These are phyloP conservation scores for Phylloporus sp. DNA, from an alignment of 768 basidiomycete genomes.

Conservation along the genomic window DNA sequence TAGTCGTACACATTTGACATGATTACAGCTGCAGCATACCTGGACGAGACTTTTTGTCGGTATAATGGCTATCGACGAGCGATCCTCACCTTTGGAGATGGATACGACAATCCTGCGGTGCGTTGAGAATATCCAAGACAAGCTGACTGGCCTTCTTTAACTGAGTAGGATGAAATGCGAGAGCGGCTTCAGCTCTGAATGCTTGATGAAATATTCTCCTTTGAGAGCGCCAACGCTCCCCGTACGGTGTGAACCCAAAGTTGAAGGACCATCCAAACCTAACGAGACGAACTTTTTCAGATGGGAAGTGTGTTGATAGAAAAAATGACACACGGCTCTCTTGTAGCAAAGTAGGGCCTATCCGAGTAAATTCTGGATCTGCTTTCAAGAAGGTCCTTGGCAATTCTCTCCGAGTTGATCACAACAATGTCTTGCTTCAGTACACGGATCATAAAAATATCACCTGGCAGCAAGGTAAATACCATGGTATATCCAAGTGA, in stretches of 20 bases:
- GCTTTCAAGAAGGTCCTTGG: background rate
- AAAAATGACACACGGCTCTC: background rate
- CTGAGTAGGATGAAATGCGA: constrained; percentile 16
- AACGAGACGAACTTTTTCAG: background rate
- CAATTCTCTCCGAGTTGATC: background rate
- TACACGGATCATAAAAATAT: background rate
- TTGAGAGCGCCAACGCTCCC: constrained; percentile 22
- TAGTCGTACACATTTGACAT: constrained; percentile 42
- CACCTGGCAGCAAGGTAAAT: background rate
- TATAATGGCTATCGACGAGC: background rate
- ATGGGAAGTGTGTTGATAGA: background rate
- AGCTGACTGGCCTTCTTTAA: constrained; percentile 19
- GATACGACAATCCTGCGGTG: constrained; percentile 1
- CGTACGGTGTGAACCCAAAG: constrained; percentile 15
- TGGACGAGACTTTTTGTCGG: constrained; percentile 2
- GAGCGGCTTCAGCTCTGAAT: constrained; percentile 16
- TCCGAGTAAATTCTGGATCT: background rate
- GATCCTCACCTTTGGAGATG: constrained; percentile 13
- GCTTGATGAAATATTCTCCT: constrained; percentile 23
- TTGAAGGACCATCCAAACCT: constrained; percentile 24
- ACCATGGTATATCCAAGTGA: background rate
- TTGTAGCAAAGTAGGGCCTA: background rate
- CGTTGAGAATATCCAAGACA: constrained; percentile 3
- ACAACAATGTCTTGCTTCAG: background rate
- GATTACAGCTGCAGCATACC: constrained; percentile 35